phyloP scores from a whole-genome alignment of 1,139 yeast species.

The Sugiyamaella castrensis region DNA sequence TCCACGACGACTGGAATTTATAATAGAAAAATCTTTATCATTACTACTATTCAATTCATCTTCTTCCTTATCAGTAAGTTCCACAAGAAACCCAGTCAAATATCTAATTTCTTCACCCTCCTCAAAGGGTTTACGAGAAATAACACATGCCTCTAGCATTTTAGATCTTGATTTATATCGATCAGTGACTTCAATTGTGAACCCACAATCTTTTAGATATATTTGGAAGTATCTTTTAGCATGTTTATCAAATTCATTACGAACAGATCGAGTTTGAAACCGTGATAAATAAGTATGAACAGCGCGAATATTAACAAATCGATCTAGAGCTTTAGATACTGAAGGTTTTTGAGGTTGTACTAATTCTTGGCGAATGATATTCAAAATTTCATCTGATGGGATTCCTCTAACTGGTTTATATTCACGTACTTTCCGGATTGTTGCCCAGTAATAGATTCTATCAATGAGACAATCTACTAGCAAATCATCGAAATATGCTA shows the following conservation, averaged over 20 bases:
- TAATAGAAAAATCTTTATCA: conserved; percentile 43
- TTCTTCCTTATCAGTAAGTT: conserved; percentile 39
- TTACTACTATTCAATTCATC: conserved; percentile 30
- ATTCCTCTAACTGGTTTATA: conserved; percentile 31
- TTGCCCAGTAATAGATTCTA: conserved; percentile 38
- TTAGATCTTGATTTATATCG: conserved; percentile 37
- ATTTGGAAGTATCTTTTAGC: conserved; percentile 39
- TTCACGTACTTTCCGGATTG: conserved; percentile 37
- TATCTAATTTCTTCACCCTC: conserved; percentile 40
- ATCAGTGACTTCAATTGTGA: conserved; percentile 45
- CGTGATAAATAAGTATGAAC: conserved; percentile 34
- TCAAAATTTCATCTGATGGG: conserved; percentile 24
- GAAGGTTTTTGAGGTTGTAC: conserved; percentile 22
- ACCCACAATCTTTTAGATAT: conserved; percentile 41
- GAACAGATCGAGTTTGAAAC: conserved; percentile 28
- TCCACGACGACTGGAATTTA: conserved; percentile 39
- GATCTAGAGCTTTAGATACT: conserved; percentile 28
- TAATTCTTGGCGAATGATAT: conserved; percentile 25
- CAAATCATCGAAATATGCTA: conserved; percentile 52
- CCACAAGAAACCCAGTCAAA: conserved; percentile 42
- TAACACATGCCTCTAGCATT: conserved; percentile 42
- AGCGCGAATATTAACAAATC: conserved; percentile 33
- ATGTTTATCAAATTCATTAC: conserved; percentile 40
- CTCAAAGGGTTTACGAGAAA: conserved; percentile 36
- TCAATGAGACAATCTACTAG: conserved; percentile 41